Conservation (phyloP, 2,329 filamentous ascomycete genomes). For the Fusarium napiforme region DNA sequence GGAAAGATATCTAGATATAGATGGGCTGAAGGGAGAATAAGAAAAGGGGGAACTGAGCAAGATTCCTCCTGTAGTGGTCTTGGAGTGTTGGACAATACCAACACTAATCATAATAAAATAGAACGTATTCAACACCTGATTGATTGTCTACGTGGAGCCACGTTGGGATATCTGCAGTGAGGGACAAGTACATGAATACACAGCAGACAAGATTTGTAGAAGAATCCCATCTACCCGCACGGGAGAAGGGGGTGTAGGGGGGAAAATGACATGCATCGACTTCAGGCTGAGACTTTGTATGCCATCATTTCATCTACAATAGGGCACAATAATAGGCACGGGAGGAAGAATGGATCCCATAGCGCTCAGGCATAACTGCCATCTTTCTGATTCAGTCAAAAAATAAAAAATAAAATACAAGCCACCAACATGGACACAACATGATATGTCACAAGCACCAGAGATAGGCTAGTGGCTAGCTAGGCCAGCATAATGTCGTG, state of each 20-base stretch:
- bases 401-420: not conserved
- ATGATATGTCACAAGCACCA: constrained; percentile 15
- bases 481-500: not conserved
- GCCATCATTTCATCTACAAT: constrained; percentile 40
- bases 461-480: not conserved
- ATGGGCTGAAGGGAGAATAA: not conserved
- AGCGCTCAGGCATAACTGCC: not conserved
- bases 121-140: constrained; percentile 25
- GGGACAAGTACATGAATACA: not conserved
- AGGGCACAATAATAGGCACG: constrained; percentile 4
- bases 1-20: constrained; percentile 31
- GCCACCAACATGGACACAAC: constrained; percentile 12
- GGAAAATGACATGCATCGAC: constrained; percentile 35
- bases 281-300: constrained; percentile 23
- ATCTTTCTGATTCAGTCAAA: not conserved
- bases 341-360: constrained; percentile 11
- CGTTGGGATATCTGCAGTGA: constrained; percentile 11
- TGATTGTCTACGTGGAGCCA: constrained; percentile 21
- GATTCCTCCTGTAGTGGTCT: not conserved
- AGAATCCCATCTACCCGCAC: constrained; percentile 20
- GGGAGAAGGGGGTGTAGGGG: constrained; percentile 6
- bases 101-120: not conserved
- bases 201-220: constrained; percentile 24
- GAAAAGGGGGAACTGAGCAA: constrained; percentile 8
- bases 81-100: constrained; percentile 21